Base-by-base conservation (phyloP, 495 filamentous ascomycete genomes). In the Trichoderma erinaceum region DNA sequence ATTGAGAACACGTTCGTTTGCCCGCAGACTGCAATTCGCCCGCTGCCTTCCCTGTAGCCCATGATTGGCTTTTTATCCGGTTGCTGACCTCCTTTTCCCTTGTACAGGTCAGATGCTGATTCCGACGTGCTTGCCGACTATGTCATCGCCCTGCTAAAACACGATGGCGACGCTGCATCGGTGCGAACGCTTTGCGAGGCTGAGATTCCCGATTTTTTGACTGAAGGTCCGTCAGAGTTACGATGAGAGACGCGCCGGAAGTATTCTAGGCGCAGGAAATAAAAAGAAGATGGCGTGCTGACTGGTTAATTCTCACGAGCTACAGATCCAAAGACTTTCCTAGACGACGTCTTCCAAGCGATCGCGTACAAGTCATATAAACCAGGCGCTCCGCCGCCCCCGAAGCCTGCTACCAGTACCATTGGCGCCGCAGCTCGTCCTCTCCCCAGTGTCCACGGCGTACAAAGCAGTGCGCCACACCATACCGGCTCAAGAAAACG, bases 41-140 rank as follows among this genome's bases (percentile, higher is more conserved):
- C n/a, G 41, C 7, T 16, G 16, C 48, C 25, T 6, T 16, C 25
- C 21, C 29, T 64, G 23, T n/a, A 63, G 32, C 32, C 35, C 43
- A 15, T 13, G 1, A 21, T 65, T 61, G 10, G 29, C 3, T 15
- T 61, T 13, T n/a, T n/a, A 2, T 18, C 44, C 44, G 52, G 8
- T 38, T 23, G 52, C 63, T 44, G 29, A 43, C 41, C 66, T 27
- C 63, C 66, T 58, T 68, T 23, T 64, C 32, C 70, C 43, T 66
- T 35, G 21, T 72, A 11, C 69, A 97, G 92, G 67, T 96, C 93
- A 16, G 95, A 97, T 76, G 95, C 93, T 63, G 95, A 99, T 76
- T 88, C 92, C 38, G 93, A 97, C 73, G 92, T 99, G 4, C 89
- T 99, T 18, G 93, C 93, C 41, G 95, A 99, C 74, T 99, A 97